Percentiles rank a stretch among this genome's conserved stretches.
Evolutionary conservation across 2,329 filamentous ascomycete genomes (phyloP).

Genomic region (Paracoccidioides lutzii): DNA sequence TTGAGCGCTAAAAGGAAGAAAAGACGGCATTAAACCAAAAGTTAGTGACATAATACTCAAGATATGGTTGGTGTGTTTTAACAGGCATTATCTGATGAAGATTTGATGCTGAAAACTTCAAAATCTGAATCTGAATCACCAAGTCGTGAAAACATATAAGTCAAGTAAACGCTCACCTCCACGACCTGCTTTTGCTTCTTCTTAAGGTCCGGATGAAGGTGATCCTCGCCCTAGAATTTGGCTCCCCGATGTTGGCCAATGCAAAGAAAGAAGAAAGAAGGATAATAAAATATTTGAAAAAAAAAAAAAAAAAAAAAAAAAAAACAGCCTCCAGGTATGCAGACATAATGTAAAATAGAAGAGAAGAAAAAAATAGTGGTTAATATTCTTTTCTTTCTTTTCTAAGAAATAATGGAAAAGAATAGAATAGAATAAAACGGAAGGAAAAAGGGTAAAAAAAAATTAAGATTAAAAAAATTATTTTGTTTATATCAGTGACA

Average conservation of each 20-base stretch:
- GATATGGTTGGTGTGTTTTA: neutral
- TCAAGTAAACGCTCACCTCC: constrained; percentile 62
- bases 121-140: neutral
- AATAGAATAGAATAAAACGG: neutral
- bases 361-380: neutral
- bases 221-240: constrained; percentile 63
- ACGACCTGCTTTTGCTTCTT: constrained; percentile 77
- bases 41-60: constrained; percentile 16
- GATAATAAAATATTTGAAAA: constrained; percentile 16
- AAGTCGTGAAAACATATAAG: constrained; percentile 10
- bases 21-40: constrained; percentile 3
- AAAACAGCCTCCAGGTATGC: neutral
- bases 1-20: constrained; percentile 56
- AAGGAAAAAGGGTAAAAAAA: neutral
- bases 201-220: constrained; percentile 93
- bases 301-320: constrained; percentile 9
- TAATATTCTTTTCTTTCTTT: too few species aligned
- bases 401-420: too few species aligned
- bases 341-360: neutral
- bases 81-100: neutral
- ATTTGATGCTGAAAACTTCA: neutral
- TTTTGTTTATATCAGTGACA: constrained; percentile 8
- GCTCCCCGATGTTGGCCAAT: constrained; percentile 39
- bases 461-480: neutral
- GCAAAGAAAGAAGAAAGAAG: constrained; percentile 18